Evolutionary conservation across 1,284 basidiomycete genomes (phyloP).

Genomic region (Inonotus hispidus): DNA sequence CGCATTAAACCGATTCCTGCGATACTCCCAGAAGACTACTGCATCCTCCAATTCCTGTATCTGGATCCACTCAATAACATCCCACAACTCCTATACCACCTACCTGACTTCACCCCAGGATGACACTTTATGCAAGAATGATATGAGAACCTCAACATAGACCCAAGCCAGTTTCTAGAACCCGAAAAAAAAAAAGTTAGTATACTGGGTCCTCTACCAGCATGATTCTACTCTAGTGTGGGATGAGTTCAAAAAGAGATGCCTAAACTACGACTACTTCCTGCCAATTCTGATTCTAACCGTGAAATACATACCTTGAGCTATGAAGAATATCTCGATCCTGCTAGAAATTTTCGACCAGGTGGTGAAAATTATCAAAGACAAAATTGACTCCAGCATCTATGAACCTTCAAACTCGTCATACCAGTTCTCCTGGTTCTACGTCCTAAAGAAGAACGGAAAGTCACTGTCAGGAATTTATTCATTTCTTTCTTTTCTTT

Average conservation of each 20-base stretch:
- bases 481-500: no score
- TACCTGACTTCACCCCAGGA: no score
- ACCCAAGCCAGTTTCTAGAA: background rate
- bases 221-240: constrained; percentile 30
- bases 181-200: constrained; percentile 29
- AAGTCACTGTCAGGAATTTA: no score
- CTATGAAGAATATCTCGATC: constrained; percentile 25
- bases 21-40: no score
- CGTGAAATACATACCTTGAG: no score
- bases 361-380: constrained; percentile 30
- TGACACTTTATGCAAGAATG: background rate
- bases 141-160: background rate
- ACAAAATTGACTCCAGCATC: constrained; percentile 26
- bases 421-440: constrained; percentile 38
- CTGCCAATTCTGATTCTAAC: no score
- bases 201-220: constrained; percentile 25
- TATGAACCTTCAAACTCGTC: constrained; percentile 31
- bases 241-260: constrained; percentile 31
- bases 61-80: no score
- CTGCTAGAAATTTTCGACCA: constrained; percentile 31
- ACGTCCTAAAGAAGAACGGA: constrained; percentile 30
- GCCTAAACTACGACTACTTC: constrained; percentile 31
- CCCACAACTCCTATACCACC: no score
- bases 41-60: no score
- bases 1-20: no score